Base-by-base conservation (phyloP, 169 alveolate genomes). In the Perkinsus chesapeaki region DNA sequence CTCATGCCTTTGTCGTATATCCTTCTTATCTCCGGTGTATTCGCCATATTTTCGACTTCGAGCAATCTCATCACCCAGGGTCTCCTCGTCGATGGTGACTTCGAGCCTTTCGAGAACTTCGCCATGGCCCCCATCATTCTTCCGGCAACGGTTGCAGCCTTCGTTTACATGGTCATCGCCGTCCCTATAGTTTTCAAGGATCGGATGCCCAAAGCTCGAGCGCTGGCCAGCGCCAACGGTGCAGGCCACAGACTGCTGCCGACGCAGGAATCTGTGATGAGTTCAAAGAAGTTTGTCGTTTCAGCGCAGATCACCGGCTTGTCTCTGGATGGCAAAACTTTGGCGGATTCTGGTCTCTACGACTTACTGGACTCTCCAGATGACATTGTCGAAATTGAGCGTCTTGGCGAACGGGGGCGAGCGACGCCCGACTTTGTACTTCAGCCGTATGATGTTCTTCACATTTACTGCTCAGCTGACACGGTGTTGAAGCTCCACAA, bases 41-140 rank as follows among this genome's bases (percentile, higher is more conserved):
- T 91, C 47, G 93, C 93, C 39, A 91, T 91, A 37, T 91, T 91
- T 73, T 47, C 93, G 39, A 91, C 93, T 0, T n/a, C 47, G n/a
- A 39, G 73, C 39, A 91, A 91, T 36, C 73, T 91, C 47, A 91
- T 91, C 73, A 60, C 93, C 82, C 93, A 91, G 31, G 93, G 93
- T 0, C 73, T 39, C 36, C 47, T 91, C 47, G 39, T 39, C 39
- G 60, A 91, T 47, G 36, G 10, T 73, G 39, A 60, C 73, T 38
- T 39, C 9, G 93, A 37, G 39, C 73, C 82, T 16, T 91, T 91
- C 93, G 60, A 47, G 39, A 91, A 47, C 38, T 91, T 91, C 73
- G 93, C 47, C 39, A 39, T 91, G 39, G 93, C 93, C 39, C 93
- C 93, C 12, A 39, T 91, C 37, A 37, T 38, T 23, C 47, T 91